These are phyloP conservation scores for Dorcoceras hygrometricum DNA, from an alignment of 257 asterid genomes.

Conservation along the genomic window DNA sequence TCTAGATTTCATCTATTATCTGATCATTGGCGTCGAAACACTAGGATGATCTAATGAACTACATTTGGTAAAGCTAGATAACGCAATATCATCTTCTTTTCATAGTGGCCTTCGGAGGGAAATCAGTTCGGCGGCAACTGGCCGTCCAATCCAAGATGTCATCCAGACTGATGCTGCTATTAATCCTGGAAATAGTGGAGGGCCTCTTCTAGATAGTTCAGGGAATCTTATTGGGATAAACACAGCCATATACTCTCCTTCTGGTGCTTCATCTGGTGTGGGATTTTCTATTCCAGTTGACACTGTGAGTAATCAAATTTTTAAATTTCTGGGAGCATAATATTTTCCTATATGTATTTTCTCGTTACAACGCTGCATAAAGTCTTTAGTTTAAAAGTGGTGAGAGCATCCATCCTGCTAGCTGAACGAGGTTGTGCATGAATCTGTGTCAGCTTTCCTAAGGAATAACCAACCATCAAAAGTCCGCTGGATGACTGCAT, in stretches of 20 bases:
- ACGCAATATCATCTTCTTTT: background rate
- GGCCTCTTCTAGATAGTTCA: constrained; percentile 96
- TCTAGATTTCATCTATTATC: background rate
- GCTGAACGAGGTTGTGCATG: too few relatives aligned
- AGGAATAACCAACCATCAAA: too few relatives aligned
- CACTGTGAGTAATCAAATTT: constrained; percentile 68
- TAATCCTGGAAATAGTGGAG: constrained; percentile 99
- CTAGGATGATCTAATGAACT: background rate
- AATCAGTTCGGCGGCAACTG: constrained; percentile 97
- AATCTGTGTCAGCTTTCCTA: too few relatives aligned
- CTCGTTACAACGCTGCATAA: too few relatives aligned
- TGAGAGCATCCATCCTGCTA: too few relatives aligned
- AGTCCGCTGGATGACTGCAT: background rate
- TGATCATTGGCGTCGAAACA: background rate
- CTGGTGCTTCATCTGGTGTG: constrained; percentile 99
- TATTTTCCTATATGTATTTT: too few relatives aligned
- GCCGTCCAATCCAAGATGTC: constrained; percentile 98
- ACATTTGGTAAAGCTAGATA: background rate
- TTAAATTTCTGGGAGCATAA: too few relatives aligned
- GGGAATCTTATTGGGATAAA: constrained; percentile 95
- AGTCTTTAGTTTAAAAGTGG: too few relatives aligned
- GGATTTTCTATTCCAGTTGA: constrained; percentile 99
- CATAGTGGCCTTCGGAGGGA: constrained; percentile 92
- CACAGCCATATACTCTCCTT: constrained; percentile 98
- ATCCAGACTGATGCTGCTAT: constrained; percentile 99